Evolutionary conservation across 1,139 yeast species (phyloP), one percentile per base, ranked within the genome.

Genomic region (Blastobotrys malaysiensis): DNA sequence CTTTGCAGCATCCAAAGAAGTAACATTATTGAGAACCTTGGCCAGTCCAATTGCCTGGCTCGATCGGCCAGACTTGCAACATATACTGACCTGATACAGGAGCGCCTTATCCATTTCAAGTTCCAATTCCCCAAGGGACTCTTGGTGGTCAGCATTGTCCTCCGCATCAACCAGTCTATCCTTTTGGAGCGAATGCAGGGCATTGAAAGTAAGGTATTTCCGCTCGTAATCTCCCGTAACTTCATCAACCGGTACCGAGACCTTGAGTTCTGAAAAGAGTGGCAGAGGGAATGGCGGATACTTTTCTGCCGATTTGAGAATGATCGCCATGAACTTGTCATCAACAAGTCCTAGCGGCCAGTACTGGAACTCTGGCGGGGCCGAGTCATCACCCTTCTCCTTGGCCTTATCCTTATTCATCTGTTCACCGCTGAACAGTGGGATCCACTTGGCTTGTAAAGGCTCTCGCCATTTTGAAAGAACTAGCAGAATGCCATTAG

Each of bases 331-430:
- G 62, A 90, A 78, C 60, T 86, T 86, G 52, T 78, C 80, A 57
- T 79, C 77, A 48, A 90, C 74, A 19, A 55, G 16, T 1, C 97
- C 97, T 52, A 93, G 75, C 11, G 98, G 98, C 97, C 98, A 90
- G 61, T 88, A 85, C 13, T 61, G 43, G 69, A 79, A 66, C 14
- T 52, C 48, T 14, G 20, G 18, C 7, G 26, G 26, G 1, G 49
- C 9, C 11, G 39, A 26, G 22, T 46, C 46, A 5, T 47, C 48
- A 9, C 27, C 49, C 45, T 49, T 39, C 43, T 70, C 73, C 27
- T 80, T 74, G 58, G 74, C 78, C 56, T 76, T 75, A 50, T 73
- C 73, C 7, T 11, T 31, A 31, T 31, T 31, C 39, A n/a, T 3
- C 7, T 31, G 39, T 2, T 31, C 39, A 50, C 77, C 80, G 9